Evolutionary conservation across 768 basidiomycete genomes (phyloP), one percentile per base, ranked within the genome.

Genomic region (Xerocomellus intermedius): DNA sequence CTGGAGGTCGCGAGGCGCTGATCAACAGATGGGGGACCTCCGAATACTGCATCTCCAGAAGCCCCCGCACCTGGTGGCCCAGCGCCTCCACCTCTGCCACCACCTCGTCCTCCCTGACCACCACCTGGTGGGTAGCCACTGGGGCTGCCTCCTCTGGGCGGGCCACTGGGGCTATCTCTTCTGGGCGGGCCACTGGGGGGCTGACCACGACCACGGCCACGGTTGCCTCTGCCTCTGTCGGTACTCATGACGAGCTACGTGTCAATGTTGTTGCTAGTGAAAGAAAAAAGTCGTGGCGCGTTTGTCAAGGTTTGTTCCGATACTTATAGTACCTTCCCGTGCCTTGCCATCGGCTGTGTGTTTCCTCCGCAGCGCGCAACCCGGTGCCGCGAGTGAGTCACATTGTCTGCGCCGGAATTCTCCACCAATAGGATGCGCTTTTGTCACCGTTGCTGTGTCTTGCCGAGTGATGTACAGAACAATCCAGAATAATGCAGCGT

Each of bases 1-100:
- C 64, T 56, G 13, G 64, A 49, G 28, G 61, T 39, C 17, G 64
- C 59, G 6, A 78, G 67, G 37, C 72, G 72, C 33, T 64, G 64
- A 46, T 75, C 69, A 60, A 75, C 66, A 65, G 65, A 52, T 41
- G 74, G 52, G 54, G 64, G 64, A 38, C 56, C 57, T 57, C 57
- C 63, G 72, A 72, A 72, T 41, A 67, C 65, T 21, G 26, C 52
- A 38, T 57, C 74, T 64, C 61, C 60, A 55, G 68, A 59, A 44
- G 48, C 37, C 51, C 64, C 61, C 61, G 48, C 64, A 58, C 63
- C 66, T 61, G 59, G 46, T 62, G 65, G 58, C 41, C 71, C 69
- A 41, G 56, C 60, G 46, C 66, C 61, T 39, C 64, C 55, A 24
- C 68, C 65, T 12, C 73, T 54, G 12, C 56, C 54, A 12, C 66